Percentiles rank a stretch among this genome's conserved stretches.
phyloP scores from a whole-genome alignment of 345 rosid genomes.

The Syzygium jambos region DNA sequence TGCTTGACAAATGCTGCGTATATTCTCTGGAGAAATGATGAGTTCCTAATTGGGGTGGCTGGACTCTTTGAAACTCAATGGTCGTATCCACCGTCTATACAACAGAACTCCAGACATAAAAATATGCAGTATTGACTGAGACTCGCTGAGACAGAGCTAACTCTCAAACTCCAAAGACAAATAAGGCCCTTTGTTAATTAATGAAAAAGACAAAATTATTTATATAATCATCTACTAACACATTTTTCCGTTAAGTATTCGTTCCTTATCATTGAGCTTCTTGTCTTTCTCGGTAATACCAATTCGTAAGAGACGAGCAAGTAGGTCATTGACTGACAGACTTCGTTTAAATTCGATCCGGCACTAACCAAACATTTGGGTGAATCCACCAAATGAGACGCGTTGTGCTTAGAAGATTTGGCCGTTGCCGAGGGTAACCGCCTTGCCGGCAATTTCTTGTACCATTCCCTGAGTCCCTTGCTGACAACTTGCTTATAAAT shows the following conservation, averaged over 20 bases:
- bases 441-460: neutral
- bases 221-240: neutral
- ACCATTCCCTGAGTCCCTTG: neutral
- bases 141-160: neutral
- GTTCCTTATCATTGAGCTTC: neutral
- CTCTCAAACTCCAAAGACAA: neutral
- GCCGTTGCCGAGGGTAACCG: neutral
- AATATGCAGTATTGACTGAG: neutral
- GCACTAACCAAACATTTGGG: neutral
- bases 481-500: conserved; percentile 1
- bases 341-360: neutral
- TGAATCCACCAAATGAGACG: neutral
- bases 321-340: neutral
- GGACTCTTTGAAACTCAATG: neutral
- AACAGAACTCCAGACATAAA: neutral
- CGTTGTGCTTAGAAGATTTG: neutral
- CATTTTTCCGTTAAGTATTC: neutral
- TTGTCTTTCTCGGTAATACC: neutral
- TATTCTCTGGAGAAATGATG: neutral
- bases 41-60: neutral
- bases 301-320: neutral
- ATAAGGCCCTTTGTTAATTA: neutral
- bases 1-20: neutral
- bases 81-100: neutral
- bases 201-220: neutral